These are phyloP conservation scores for Populus ilicifolia DNA, from an alignment of 345 rosid species.

Conservation along the genomic window DNA sequence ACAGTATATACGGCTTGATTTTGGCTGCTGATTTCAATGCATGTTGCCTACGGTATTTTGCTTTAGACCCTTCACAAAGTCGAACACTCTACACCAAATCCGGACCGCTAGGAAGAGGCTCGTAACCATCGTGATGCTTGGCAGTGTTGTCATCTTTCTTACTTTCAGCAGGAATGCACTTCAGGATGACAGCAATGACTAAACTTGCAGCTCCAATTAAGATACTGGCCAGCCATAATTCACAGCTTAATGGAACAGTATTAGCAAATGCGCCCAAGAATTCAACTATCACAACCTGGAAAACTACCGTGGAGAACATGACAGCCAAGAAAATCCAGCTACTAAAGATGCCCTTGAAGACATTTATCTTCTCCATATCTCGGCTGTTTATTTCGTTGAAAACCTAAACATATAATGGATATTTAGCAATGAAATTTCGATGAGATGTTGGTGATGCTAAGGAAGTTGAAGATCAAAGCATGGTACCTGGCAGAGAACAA, in stretches of 20 bases:
- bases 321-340: constrained; percentile 65
- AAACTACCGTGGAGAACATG: constrained; percentile 47
- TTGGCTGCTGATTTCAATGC: neutral
- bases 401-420: constrained; percentile 32
- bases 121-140: constrained; percentile 56
- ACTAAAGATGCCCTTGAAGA: constrained; percentile 44
- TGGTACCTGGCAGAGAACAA: constrained; percentile 70
- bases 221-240: constrained; percentile 52
- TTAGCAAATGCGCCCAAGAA: constrained; percentile 58
- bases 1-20: neutral
- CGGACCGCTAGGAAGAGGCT: constrained; percentile 59
- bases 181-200: constrained; percentile 49
- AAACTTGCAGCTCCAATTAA: constrained; percentile 58
- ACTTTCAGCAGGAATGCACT: constrained; percentile 52
- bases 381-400: constrained; percentile 80
- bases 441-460: neutral
- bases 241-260: constrained; percentile 57
- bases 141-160: constrained; percentile 7
- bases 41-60: neutral
- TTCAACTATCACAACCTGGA: constrained; percentile 60
- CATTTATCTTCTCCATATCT: constrained; percentile 67
- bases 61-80: neutral
- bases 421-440: neutral
- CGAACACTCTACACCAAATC: constrained; percentile 30
- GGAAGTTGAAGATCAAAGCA: neutral